Base-by-base conservation (phyloP, 169 alveolate species). In the Plasmodium yoelii region DNA sequence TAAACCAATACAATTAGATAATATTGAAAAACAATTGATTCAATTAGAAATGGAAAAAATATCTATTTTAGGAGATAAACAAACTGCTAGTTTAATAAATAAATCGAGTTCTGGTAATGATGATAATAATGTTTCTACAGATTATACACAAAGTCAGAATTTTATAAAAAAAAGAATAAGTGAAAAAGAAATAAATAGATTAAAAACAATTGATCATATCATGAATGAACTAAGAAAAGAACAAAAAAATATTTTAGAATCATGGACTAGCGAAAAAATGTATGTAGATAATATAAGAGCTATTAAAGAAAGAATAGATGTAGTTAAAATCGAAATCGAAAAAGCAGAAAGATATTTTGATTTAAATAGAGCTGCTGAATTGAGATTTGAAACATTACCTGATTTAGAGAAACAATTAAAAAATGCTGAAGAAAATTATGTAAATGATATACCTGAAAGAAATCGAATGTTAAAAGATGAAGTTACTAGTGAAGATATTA, bases 321-420 rank as follows among this genome's bases (percentile, higher is more conserved):
- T 94, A 13, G 96, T 95, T 10, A 94, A 94, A 89, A 91, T 93
- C 12, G 96, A 95, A 70, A 93, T 95, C 13, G 97, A 95, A 61
- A 92, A 87, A 72, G 97, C 97, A 1, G 96, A 95, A 77, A 70
- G 97, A 56, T 94, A 93, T 34, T 95, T 95, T 51, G 96, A 95
- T 63, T 87, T 94, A 15, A 95, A 95, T 57, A 89, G 95, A 49
- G 98, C 97, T n/a, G 98, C 98, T 3, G 98, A 96, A 84, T 92
- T 96, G 65, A 88, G 96, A 49, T 95, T 93, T 63, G 98, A 96
- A 51, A 95, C 97, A 34, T 87, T 96, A 39, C 98, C 98, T 0
- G 98, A 96, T 18, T 88, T 93, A 64, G 97, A 95, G 71, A 92
- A 92, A 70, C 95, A 95, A 47, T 70, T 94, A 22, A 88, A 92